Conservation (phyloP, 1,139 yeast species). For the Debaryomyces psychrophilus region DNA sequence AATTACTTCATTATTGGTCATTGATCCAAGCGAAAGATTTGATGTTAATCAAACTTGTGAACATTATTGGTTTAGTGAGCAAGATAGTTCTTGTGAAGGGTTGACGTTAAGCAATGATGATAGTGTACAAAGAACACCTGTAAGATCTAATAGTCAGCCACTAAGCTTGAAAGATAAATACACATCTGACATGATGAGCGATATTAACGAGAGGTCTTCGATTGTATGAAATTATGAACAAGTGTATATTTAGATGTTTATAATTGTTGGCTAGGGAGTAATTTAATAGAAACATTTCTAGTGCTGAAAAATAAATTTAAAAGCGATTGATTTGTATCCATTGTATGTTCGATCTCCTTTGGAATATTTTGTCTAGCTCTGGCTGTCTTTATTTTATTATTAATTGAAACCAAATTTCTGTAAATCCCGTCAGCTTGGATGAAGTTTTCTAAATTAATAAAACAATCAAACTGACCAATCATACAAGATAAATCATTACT, state of each 20-base stretch:
- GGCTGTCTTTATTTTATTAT: slow-evolving; percentile 27
- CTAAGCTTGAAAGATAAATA: slow-evolving; percentile 36
- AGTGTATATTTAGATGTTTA: slow-evolving; percentile 11
- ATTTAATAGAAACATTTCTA: slow-evolving; percentile 27
- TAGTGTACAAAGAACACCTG: slow-evolving; percentile 17
- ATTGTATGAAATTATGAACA: slow-evolving; percentile 11
- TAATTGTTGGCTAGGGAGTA: slow-evolving; percentile 9
- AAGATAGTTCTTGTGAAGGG: slow-evolving; percentile 1
- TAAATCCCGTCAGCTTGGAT: slow-evolving; percentile 32
- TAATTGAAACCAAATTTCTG: slow-evolving; percentile 27
- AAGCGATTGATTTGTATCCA: slow-evolving; percentile 29
- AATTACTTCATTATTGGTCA: slow-evolving; percentile 61
- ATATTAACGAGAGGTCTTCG: slow-evolving; percentile 15
- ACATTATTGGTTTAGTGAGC: slow-evolving; percentile 61
- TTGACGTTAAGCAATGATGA: slow-evolving; percentile 7
- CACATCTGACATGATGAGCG: slow-evolving; percentile 31
- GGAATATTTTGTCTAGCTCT: slow-evolving; percentile 24
- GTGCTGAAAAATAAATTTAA: slow-evolving; percentile 36
- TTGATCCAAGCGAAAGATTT: slow-evolving; percentile 57
- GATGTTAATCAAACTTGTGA: slow-evolving; percentile 52
- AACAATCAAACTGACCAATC: slow-evolving; percentile 74
- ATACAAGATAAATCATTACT: slow-evolving; percentile 60
- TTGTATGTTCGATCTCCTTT: slow-evolving; percentile 25
- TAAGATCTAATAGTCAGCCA: slow-evolving; percentile 37
- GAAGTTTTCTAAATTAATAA: slow-evolving; percentile 30